Evolutionary conservation across 371 early-diverging fungal species (phyloP).

Genomic region (Actinomucor elegans): DNA sequence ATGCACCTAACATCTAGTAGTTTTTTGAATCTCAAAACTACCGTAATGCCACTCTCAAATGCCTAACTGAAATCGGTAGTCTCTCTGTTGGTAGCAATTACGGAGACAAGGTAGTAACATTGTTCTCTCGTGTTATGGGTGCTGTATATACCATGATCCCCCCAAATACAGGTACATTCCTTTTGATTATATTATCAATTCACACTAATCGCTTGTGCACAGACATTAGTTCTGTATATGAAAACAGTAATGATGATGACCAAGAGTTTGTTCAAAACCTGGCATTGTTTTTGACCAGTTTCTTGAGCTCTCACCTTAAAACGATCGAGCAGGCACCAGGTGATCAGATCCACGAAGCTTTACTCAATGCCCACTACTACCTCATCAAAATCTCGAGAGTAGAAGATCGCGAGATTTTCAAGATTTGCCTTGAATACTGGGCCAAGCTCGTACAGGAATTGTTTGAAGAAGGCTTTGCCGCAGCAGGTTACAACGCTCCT

Average conservation of each 20-base stretch:
- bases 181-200: no score
- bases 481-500: constrained; percentile 27
- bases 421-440: constrained; percentile 98
- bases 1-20: constrained; percentile 22
- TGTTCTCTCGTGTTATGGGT: constrained; percentile 80
- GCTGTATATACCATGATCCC: constrained; percentile 73
- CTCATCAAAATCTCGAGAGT: constrained; percentile 88
- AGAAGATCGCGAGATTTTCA: constrained; percentile 96
- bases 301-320: constrained; percentile 79
- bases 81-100: constrained; percentile 74
- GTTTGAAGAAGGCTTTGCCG: constrained; percentile 66
- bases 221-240: constrained; percentile 66
- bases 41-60: constrained; percentile 91
- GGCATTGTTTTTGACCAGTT: constrained; percentile 75
- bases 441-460: constrained; percentile 83
- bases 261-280: constrained; percentile 70
- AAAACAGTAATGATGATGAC: constrained; percentile 80
- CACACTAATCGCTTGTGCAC: no score
- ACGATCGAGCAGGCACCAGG: constrained; percentile 51
- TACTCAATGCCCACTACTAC: constrained; percentile 85
- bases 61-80: constrained; percentile 92
- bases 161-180: constrained; percentile 50
- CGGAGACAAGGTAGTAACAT: constrained; percentile 75
- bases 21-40: constrained; percentile 84
- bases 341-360: constrained; percentile 50